Evolutionary conservation across 2,329 filamentous ascomycete species (phyloP).

Genomic region (Xylariaceae sp.): DNA sequence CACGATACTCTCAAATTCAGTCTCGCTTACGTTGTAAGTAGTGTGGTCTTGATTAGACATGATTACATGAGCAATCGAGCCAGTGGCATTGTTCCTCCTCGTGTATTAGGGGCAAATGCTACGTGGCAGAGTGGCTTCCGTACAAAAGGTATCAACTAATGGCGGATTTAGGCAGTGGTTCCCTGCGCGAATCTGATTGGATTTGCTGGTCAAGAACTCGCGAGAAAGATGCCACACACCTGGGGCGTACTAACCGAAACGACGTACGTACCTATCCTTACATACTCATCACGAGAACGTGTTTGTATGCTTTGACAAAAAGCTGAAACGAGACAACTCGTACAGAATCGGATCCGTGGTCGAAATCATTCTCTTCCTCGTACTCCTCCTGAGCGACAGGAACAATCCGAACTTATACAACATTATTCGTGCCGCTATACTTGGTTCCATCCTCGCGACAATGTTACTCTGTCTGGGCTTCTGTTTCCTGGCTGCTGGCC

Average conservation of each 20-base stretch:
- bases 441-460: conserved; percentile 80
- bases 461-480: conserved; percentile 74
- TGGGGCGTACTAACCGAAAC: conserved; percentile 60
- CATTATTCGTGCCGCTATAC: conserved; percentile 79
- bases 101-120: too few species aligned
- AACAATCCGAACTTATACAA: conserved; percentile 46
- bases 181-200: conserved; percentile 72
- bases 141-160: too few species aligned
- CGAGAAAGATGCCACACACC: conserved; percentile 72
- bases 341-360: conserved; percentile 66
- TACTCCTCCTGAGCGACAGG: conserved; percentile 51
- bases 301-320: neutral
- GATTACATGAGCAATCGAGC: too few species aligned
- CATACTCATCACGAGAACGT: conserved; percentile 5
- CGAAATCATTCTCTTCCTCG: conserved; percentile 79
- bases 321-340: conserved; percentile 4
- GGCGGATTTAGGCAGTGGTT: conserved; percentile 52
- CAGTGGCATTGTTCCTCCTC: too few species aligned
- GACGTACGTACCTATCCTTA: conserved; percentile 36
- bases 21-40: conserved; percentile 59
- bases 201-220: conserved; percentile 68
- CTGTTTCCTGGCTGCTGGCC: conserved; percentile 75
- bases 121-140: too few species aligned
- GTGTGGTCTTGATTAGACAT: too few species aligned
- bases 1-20: conserved; percentile 63